A percentile compares a stretch with the other conserved stretches of the same genome.
Conservation (phyloP, 352 stramenopile species). For the Globisporangium radiosum region DNA sequence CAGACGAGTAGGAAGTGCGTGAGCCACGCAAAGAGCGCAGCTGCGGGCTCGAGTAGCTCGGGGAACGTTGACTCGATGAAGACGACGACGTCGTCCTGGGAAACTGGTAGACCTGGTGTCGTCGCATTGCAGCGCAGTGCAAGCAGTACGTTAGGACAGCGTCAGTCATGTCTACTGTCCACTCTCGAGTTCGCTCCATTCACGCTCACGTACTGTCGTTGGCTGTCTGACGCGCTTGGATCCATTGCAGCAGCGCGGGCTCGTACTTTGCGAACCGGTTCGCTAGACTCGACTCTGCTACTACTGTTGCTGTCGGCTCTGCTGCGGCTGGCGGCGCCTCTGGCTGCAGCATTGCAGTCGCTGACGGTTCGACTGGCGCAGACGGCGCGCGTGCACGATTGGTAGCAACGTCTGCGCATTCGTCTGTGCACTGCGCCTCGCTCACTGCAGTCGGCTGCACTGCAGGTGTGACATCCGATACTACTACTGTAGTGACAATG, state of each 20-base stretch:
- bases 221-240: constrained; percentile 29
- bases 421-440: no score
- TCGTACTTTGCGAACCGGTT: constrained; percentile 29
- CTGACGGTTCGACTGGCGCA: no score
- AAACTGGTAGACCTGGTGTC: constrained; percentile 12
- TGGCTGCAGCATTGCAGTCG: not conserved
- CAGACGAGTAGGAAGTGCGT: constrained; percentile 33
- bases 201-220: constrained; percentile 10
- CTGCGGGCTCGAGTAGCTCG: constrained; percentile 40
- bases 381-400: no score
- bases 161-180: not conserved
- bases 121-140: not conserved
- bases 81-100: constrained; percentile 52
- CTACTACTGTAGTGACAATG: no score
- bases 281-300: not conserved
- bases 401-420: no score
- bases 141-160: not conserved
- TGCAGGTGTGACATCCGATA: no score
- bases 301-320: not conserved
- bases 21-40: constrained; percentile 56
- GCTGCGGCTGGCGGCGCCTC: no score
- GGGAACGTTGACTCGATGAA: constrained; percentile 60
- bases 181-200: not conserved
- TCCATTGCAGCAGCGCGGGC: constrained; percentile 45
- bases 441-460: no score